phyloP scores from a whole-genome alignment of 257 asterid genomes.

The Pogostemon cablin region DNA sequence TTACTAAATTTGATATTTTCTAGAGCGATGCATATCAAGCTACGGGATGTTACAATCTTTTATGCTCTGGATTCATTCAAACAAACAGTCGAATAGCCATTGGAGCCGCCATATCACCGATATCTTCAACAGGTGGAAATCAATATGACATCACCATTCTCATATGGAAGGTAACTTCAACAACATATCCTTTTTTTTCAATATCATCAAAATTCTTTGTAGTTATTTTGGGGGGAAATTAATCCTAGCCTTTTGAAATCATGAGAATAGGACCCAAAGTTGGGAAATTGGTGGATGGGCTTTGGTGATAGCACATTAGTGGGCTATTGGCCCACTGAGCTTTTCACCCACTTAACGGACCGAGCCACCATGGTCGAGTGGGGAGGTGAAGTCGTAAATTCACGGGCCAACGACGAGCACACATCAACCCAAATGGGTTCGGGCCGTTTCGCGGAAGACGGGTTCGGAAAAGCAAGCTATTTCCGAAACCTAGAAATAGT shows the following conservation, averaged over 20 bases:
- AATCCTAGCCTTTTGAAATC: background rate
- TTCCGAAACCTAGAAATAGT: conserved; percentile 79
- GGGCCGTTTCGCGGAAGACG: conserved; percentile 73
- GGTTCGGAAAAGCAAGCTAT: conserved; percentile 76
- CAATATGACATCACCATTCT: conserved; percentile 84
- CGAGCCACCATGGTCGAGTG: conserved; percentile 95
- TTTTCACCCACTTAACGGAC: conserved; percentile 80
- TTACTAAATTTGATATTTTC: background rate
- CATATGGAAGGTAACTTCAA: conserved; percentile 75
- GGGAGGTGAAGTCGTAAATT: conserved; percentile 91
- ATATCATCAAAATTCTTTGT: too few relatives aligned
- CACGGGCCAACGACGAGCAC: conserved; percentile 64
- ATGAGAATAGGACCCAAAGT: conserved; percentile 66
- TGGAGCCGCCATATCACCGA: conserved; percentile 90
- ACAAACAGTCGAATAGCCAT: conserved; percentile 81
- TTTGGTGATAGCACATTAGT: conserved; percentile 77
- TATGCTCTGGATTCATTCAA: conserved; percentile 88
- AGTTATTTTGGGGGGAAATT: background rate
- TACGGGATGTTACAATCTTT: conserved; percentile 87
- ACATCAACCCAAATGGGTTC: conserved; percentile 95
- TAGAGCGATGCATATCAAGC: conserved; percentile 92
- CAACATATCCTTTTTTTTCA: too few relatives aligned
- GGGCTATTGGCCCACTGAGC: conserved; percentile 93
- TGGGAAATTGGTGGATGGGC: conserved; percentile 98
- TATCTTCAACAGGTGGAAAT: conserved; percentile 49